Evolutionary conservation across 768 basidiomycete genomes (phyloP).

Genomic region (Lentinula guzmanii): DNA sequence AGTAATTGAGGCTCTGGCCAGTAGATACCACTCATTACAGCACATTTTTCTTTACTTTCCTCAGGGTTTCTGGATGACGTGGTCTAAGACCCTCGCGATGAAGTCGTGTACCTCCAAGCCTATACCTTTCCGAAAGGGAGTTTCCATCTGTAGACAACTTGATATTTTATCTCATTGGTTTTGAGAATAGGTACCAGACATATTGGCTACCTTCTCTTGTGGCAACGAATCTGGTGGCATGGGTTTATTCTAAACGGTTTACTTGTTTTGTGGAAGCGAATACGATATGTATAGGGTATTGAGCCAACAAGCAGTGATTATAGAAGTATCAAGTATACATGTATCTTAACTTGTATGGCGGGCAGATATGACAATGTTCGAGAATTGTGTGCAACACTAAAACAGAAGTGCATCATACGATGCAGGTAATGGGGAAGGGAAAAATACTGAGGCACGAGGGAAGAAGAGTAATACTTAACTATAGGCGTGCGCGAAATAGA

Average conservation of each 20-base stretch:
- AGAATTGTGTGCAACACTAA: neutral
- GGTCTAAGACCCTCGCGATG: slow-evolving; percentile 6
- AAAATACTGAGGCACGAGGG: neutral
- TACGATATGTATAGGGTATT: neutral
- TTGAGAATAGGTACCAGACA: neutral
- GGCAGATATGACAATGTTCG: neutral
- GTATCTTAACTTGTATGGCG: neutral
- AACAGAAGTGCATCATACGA: neutral
- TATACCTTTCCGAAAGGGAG: neutral
- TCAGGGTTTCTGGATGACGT: slow-evolving; percentile 9
- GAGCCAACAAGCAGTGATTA: neutral
- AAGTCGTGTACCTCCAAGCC: neutral
- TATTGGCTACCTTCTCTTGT: too few species aligned
- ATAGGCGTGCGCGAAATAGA: neutral
- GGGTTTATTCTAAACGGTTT: neutral
- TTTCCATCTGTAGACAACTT: neutral
- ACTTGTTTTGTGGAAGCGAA: neutral
- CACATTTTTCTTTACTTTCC: slow-evolving; percentile 11
- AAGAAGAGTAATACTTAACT: neutral
- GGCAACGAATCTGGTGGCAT: neutral
- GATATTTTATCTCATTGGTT: slow-evolving; percentile 1
- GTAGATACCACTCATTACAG: slow-evolving; percentile 6
- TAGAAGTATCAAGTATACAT: neutral
- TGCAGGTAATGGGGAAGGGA: neutral
- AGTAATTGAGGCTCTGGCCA: slow-evolving; percentile 8